Evolutionary conservation across 345 rosid genomes (phyloP).

Genomic region (Aethionema arabicum): DNA sequence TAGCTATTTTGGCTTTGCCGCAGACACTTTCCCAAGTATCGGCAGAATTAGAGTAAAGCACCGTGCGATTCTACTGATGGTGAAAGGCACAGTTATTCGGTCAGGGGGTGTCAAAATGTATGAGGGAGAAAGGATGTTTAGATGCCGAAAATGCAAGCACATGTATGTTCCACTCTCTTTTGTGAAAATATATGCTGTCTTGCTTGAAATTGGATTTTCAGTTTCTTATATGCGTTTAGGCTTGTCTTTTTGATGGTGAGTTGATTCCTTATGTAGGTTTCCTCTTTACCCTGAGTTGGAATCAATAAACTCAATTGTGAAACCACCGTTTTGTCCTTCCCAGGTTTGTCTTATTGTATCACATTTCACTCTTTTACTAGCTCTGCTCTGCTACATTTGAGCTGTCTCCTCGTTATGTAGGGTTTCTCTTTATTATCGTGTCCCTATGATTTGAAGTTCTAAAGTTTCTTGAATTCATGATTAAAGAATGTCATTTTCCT

Average conservation of each 20-base stretch:
- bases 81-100: constrained; percentile 86
- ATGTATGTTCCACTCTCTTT: constrained; percentile 36
- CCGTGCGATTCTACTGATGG: constrained; percentile 68
- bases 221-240: neutral
- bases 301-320: constrained; percentile 67
- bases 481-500: neutral
- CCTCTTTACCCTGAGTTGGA: constrained; percentile 85
- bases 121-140: constrained; percentile 83
- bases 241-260: constrained; percentile 12
- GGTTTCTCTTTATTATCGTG: too few relatives aligned
- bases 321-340: constrained; percentile 83
- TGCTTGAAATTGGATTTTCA: constrained; percentile 1
- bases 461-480: neutral
- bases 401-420: neutral
- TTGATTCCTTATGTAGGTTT: constrained; percentile 53
- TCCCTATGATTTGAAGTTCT: too few relatives aligned
- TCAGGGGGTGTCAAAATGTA: constrained; percentile 92
- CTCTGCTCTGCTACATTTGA: neutral
- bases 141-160: constrained; percentile 80
- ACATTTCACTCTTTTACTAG: constrained; percentile 2
- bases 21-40: constrained; percentile 83
- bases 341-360: constrained; percentile 49
- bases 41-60: constrained; percentile 87
- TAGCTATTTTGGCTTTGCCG: constrained; percentile 14
- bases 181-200: neutral